Conservation (phyloP, 441 rosid species). For the Gossypium trilobum region DNA sequence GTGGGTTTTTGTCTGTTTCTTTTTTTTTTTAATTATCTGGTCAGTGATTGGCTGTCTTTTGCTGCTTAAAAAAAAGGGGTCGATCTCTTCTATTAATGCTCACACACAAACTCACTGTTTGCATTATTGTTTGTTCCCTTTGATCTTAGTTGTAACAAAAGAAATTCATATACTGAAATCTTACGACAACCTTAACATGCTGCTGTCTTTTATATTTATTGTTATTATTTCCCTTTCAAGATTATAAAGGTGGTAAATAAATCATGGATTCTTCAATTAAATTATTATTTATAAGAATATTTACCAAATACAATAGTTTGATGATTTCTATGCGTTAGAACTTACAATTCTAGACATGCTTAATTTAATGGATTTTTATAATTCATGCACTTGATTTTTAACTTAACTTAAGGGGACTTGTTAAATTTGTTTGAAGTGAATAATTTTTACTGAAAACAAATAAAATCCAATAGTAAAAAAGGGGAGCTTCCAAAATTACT, state of each 20-base stretch:
- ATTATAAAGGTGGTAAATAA: neutral
- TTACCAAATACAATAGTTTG: neutral
- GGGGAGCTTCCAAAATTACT: neutral
- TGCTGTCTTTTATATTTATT: neutral
- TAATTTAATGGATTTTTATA: too few relatives aligned
- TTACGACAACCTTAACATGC: neutral
- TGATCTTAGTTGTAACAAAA: neutral
- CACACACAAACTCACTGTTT: constrained; percentile 6
- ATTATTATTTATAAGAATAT: neutral
- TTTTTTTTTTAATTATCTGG: constrained; percentile 16
- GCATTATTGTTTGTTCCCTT: neutral
- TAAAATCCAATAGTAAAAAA: neutral
- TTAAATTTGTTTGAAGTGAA: neutral
- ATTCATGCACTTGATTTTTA: neutral
- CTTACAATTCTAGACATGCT: too few relatives aligned
- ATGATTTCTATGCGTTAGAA: too few relatives aligned
- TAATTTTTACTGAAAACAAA: neutral
- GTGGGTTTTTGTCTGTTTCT: constrained; percentile 16
- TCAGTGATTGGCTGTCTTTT: constrained; percentile 33
- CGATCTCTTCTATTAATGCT: neutral
- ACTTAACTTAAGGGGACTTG: neutral
- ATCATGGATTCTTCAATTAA: neutral
- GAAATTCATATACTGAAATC: neutral
- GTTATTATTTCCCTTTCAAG: too few relatives aligned
- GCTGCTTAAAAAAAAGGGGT: constrained; percentile 8